phyloP scores from a whole-genome alignment of 768 basidiomycete species.

The Lactarius pseudohatsudake region DNA sequence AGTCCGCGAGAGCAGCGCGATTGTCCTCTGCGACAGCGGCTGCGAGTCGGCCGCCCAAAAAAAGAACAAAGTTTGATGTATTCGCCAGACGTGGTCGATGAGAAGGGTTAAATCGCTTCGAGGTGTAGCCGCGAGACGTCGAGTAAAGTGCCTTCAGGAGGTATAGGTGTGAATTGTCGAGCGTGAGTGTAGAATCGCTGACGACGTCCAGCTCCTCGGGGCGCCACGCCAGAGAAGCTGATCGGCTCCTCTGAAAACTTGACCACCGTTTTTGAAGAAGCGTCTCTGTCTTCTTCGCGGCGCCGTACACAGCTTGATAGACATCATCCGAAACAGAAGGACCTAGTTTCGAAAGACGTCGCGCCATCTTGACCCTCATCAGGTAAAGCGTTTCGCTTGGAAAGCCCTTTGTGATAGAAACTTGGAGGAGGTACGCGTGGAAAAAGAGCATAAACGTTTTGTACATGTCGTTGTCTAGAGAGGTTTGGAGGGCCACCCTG shows the following conservation, averaged over 20 bases:
- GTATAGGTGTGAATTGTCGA: neutral
- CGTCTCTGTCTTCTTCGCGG: neutral
- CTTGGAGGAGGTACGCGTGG: neutral
- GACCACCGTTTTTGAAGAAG: neutral
- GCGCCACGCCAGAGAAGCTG: neutral
- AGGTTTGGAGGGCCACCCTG: neutral
- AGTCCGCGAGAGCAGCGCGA: neutral
- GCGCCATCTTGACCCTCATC: neutral
- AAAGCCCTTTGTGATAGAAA: neutral
- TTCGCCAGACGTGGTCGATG: neutral
- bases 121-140: neutral
- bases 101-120: neutral
- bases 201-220: conserved; percentile 3
- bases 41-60: neutral
- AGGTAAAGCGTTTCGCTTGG: neutral
- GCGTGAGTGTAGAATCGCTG: neutral
- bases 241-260: neutral
- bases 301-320: neutral
- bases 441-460: neutral
- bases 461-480: neutral
- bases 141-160: neutral
- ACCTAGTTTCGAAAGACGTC: neutral
- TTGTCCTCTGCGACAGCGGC: neutral
- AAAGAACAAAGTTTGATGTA: neutral
- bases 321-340: neutral